Percentiles rank a stretch among this genome's conserved stretches.
Evolutionary conservation across 2,329 filamentous ascomycete genomes (phyloP).

Genomic region (Madurella fahalii): DNA sequence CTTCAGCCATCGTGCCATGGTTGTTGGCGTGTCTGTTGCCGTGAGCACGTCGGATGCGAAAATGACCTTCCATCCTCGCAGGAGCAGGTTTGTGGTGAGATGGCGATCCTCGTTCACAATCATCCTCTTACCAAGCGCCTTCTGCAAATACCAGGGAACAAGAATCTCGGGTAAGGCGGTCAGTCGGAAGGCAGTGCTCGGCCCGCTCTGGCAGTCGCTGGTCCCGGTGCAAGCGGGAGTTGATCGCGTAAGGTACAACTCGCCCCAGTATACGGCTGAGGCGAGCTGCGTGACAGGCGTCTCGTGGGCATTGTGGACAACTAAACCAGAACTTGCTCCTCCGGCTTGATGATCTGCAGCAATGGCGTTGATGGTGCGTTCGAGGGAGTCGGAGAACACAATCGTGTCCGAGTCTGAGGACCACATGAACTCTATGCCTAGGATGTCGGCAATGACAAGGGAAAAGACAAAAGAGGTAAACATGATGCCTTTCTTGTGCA

Average conservation of each 20-base stretch:
- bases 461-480: constrained; percentile 16
- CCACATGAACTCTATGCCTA: constrained; percentile 17
- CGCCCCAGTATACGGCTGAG: constrained; percentile 15
- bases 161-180: constrained; percentile 12
- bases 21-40: constrained; percentile 15
- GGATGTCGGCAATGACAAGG: constrained; percentile 15
- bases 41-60: constrained; percentile 16
- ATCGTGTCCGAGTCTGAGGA: constrained; percentile 19
- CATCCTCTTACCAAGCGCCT: constrained; percentile 15
- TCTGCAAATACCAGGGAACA: constrained; percentile 15
- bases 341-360: constrained; percentile 12
- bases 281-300: constrained; percentile 11
- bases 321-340: constrained; percentile 10
- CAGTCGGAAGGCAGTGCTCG: constrained; percentile 13
- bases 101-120: constrained; percentile 18
- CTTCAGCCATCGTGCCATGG: constrained; percentile 14
- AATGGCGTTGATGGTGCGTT: constrained; percentile 15
- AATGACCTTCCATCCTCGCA: constrained; percentile 16
- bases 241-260: constrained; percentile 17
- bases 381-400: constrained; percentile 14
- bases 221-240: constrained; percentile 13
- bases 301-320: constrained; percentile 12
- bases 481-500: constrained; percentile 21
- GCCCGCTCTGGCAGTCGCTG: constrained; percentile 15
- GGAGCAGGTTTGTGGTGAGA: constrained; percentile 14